Percentiles rank a stretch among this genome's conserved stretches.
Conservation (phyloP, 225 moss, liverwort and hornwort genomes). For the Ulota crispa region DNA sequence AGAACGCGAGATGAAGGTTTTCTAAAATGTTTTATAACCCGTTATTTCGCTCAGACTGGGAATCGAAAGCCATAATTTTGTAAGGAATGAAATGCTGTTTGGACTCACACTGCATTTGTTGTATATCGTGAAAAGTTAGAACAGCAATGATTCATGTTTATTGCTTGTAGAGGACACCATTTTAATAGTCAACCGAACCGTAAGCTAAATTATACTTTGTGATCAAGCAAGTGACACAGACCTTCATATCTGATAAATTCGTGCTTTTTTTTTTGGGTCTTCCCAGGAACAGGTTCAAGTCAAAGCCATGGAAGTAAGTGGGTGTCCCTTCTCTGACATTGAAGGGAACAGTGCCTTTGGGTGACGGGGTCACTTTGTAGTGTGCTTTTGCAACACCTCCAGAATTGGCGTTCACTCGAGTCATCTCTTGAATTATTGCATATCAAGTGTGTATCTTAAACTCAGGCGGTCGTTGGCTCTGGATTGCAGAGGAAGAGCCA, state of each 20-base stretch:
- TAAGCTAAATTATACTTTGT: background rate
- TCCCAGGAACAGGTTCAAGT: background rate
- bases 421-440: background rate
- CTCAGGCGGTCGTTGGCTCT: background rate
- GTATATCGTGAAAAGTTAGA: background rate
- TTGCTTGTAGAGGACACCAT: background rate
- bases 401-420: background rate
- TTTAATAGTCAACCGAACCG: background rate
- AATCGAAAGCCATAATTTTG: background rate
- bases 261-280: background rate
- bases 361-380: background rate
- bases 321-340: background rate
- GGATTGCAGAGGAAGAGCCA: too few species aligned
- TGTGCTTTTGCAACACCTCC: background rate
- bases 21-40: background rate
- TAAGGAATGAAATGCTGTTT: background rate
- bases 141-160: background rate
- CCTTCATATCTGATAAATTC: background rate
- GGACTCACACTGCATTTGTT: background rate
- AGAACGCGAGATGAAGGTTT: background rate
- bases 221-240: background rate
- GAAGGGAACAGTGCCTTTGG: background rate
- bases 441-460: background rate
- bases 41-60: background rate
- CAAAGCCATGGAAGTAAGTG: background rate